A percentile compares a stretch with the other conserved stretches of the same genome.
Evolutionary conservation across 2,329 filamentous ascomycete species (phyloP).

Genomic region (Bertia moriformis): DNA sequence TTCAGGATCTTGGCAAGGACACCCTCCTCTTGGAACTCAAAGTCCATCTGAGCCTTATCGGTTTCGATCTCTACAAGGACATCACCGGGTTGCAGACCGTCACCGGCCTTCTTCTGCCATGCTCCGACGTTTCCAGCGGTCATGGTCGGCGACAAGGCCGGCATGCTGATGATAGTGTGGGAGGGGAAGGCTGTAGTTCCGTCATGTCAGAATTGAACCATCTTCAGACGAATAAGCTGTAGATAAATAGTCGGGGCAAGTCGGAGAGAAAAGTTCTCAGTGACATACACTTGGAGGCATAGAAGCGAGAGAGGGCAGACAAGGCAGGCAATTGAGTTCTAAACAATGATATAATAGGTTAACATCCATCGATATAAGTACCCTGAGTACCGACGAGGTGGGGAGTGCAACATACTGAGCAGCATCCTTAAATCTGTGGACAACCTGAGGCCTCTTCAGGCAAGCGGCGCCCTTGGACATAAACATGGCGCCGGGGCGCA

Average conservation of each 20-base stretch:
- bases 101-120: slow-evolving; percentile 96
- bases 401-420: slow-evolving; percentile 5
- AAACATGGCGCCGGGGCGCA: slow-evolving; percentile 25
- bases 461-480: slow-evolving; percentile 21
- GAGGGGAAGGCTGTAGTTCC: slow-evolving; percentile 77
- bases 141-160: slow-evolving; percentile 95
- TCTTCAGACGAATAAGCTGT: slow-evolving; percentile 3
- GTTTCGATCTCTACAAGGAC: slow-evolving; percentile 97
- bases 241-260: slow-evolving; percentile 5
- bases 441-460: slow-evolving; percentile 25
- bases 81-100: slow-evolving; percentile 75
- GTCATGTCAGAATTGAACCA: slow-evolving; percentile 10
- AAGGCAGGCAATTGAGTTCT: slow-evolving; percentile 21
- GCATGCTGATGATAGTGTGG: slow-evolving; percentile 94
- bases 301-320: slow-evolving; percentile 48
- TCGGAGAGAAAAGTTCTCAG: slow-evolving; percentile 4
- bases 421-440: slow-evolving; percentile 24
- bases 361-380: slow-evolving; percentile 1
- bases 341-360: slow-evolving; percentile 1
- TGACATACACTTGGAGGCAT: slow-evolving; percentile 52
- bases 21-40: slow-evolving; percentile 98
- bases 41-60: slow-evolving; percentile 99
- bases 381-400: no score
- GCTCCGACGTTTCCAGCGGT: slow-evolving; percentile 86
- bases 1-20: slow-evolving; percentile 87